Conservation (phyloP, 208 protist genomes). For the Leishmania gerbilli region DNA sequence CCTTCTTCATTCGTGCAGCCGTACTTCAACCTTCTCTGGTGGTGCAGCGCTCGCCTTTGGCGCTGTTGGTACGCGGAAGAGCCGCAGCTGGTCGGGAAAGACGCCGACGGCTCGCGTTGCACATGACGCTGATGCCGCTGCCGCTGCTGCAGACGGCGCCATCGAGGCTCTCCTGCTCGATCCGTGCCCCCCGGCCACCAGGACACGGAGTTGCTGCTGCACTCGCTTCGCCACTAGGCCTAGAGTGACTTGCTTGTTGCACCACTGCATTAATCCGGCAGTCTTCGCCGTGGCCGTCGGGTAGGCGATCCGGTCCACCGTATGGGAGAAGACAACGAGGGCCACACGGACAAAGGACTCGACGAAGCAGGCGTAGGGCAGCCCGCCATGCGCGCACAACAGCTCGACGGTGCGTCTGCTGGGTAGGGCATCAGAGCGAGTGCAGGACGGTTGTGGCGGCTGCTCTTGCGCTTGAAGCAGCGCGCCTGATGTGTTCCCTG, state of each 20-base stretch:
- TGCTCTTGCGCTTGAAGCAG: background rate
- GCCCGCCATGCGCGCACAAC: slow-evolving; percentile 29
- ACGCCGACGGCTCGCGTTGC: background rate
- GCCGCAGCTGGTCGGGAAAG: slow-evolving; percentile 22
- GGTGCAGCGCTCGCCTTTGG: background rate
- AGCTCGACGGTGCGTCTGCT: slow-evolving; percentile 3
- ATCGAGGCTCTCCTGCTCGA: background rate
- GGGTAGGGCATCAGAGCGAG: background rate
- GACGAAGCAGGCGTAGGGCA: slow-evolving; percentile 66
- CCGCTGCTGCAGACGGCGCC: background rate
- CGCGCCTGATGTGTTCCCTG: background rate
- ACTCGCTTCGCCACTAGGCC: slow-evolving; percentile 38
- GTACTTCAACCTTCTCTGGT: background rate
- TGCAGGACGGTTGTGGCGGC: background rate
- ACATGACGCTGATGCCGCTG: slow-evolving; percentile 10
- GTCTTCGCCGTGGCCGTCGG: slow-evolving; percentile 61
- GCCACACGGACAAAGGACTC: slow-evolving; percentile 79
- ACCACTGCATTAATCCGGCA: slow-evolving; percentile 67
- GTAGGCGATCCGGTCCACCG: slow-evolving; percentile 44
- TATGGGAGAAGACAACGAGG: slow-evolving; percentile 67
- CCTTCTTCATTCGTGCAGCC: background rate
- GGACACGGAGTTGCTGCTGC: slow-evolving; percentile 12
- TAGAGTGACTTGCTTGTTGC: slow-evolving; percentile 63
- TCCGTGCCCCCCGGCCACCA: background rate
- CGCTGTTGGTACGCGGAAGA: slow-evolving; percentile 17